Evolutionary conservation across 306 rosid genomes (phyloP), one percentile per base, ranked within the genome.

Genomic region (Begonia peltatifolia): DNA sequence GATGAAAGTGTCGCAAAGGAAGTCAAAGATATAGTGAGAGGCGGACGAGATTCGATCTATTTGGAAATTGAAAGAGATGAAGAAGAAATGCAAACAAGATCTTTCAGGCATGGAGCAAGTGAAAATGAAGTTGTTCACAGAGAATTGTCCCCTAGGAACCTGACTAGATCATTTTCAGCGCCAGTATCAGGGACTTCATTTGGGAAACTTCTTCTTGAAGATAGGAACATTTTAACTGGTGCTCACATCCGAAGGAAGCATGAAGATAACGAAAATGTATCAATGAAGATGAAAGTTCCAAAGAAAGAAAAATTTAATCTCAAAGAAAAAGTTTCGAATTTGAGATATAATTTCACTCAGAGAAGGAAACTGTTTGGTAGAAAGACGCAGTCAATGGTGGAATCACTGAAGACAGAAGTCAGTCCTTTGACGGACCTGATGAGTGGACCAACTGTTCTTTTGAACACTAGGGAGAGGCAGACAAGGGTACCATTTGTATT

Each of bases 131-230:
- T 68, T 30, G 62, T 79, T 54, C 82, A 70, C 59, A 67, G 58
- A 66, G 94, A 80, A 44, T 53, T 75, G 73, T 79, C 96, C 58
- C 99, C 96, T 12, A 77, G 83, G 72, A 86, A 79, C 73, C 96
- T 92, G 41, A 64, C 81, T 23, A 80, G 99, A 58, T 92, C 99
- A 53, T 64, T 92, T 62, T 92, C 99, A 10, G 96, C 99, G 30
- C 99, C 99, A 18, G 96, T 92, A 51, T 66, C 96, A 30, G 94
- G 99, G 65, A 86, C 96, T 25, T 83, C 99, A 48, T 92, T 92
- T 70, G 96, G 99, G 68, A 92, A 86, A 76, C 99, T 92, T 69
- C 99, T 92, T 69, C 73, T 92, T n/a, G 96, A 86, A 79, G 95
- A 92, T 61, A 82, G 94, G 53, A 95, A 79, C 55, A 44, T 86